These are phyloP conservation scores for Coemansia reversa DNA, from an alignment of 192 early-diverging fungal genomes.

Conservation along the genomic window DNA sequence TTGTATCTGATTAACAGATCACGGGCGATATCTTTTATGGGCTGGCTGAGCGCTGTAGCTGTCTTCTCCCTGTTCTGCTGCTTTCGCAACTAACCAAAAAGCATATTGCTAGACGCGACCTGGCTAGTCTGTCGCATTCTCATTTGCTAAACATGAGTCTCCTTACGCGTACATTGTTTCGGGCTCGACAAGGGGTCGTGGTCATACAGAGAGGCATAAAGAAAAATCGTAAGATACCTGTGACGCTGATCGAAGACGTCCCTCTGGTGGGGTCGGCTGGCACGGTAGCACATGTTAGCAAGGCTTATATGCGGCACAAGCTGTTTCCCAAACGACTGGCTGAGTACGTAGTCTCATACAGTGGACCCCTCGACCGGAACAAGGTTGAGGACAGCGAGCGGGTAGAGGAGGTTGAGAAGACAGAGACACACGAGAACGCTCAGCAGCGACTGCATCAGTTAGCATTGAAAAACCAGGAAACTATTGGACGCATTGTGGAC, in stretches of 20 bases:
- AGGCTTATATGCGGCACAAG: conserved; percentile 50
- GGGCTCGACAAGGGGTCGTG: conserved; percentile 15
- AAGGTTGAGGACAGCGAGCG: conserved; percentile 9
- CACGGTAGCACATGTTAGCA: conserved; percentile 31
- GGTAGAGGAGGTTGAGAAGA: background rate
- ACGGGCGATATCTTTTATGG: background rate
- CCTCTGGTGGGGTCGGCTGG: conserved; percentile 42
- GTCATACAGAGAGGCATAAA: conserved; percentile 38
- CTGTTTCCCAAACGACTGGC: conserved; percentile 53
- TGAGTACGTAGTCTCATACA: conserved; percentile 33
- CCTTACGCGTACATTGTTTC: conserved; percentile 21
- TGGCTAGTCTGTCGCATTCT: background rate
- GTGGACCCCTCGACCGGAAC: conserved; percentile 42
- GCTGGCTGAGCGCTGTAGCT: background rate
- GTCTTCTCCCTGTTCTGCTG: background rate
- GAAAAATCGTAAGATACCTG: conserved; percentile 34
- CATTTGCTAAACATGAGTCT: conserved; percentile 18
- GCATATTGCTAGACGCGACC: background rate
- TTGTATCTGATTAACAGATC: background rate
- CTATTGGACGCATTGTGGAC: conserved; percentile 18
- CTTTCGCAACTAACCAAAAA: background rate
- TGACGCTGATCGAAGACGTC: conserved; percentile 40
- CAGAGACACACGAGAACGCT: background rate
- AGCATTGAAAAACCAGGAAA: conserved; percentile 47
- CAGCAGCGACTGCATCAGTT: conserved; percentile 29